phyloP scores from a whole-genome alignment of 1,139 yeast species.

The Zygosaccharomyces pseudobailii region DNA sequence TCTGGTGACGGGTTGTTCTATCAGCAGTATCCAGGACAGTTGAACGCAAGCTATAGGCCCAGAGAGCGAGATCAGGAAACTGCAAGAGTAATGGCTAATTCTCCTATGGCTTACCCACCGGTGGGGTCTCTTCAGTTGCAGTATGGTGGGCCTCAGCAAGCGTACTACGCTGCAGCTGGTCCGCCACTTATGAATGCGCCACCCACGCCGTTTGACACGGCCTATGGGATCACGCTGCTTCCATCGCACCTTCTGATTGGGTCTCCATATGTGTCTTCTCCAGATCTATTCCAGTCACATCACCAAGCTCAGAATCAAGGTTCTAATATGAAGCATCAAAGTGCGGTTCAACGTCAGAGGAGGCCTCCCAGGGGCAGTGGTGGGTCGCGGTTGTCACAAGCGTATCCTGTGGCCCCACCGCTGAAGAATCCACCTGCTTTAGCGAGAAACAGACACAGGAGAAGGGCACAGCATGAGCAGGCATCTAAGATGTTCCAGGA shows the following conservation, averaged over 20 bases:
- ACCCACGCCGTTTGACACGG: constrained; percentile 49
- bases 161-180: constrained; percentile 8
- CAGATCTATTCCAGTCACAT: constrained; percentile 29
- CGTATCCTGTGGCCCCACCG: constrained; percentile 13
- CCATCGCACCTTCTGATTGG: constrained; percentile 65
- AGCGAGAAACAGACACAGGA: constrained; percentile 11
- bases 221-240: constrained; percentile 58
- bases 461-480: constrained; percentile 8
- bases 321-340: neutral
- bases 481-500: constrained; percentile 13
- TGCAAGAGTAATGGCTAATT: constrained; percentile 4
- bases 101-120: constrained; percentile 9
- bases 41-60: constrained; percentile 3
- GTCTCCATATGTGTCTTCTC: constrained; percentile 59
- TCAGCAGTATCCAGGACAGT: constrained; percentile 5
- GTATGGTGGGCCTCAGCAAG: constrained; percentile 10
- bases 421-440: constrained; percentile 10
- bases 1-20: constrained; percentile 1
- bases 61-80: constrained; percentile 6
- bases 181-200: constrained; percentile 31
- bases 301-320: constrained; percentile 15
- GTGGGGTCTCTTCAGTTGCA: constrained; percentile 10
- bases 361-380: constrained; percentile 1
- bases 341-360: neutral
- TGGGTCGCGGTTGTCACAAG: constrained; percentile 6